These are phyloP conservation scores for Sclerospora graminicola DNA, from an alignment of 352 stramenopile species.

Conservation along the genomic window DNA sequence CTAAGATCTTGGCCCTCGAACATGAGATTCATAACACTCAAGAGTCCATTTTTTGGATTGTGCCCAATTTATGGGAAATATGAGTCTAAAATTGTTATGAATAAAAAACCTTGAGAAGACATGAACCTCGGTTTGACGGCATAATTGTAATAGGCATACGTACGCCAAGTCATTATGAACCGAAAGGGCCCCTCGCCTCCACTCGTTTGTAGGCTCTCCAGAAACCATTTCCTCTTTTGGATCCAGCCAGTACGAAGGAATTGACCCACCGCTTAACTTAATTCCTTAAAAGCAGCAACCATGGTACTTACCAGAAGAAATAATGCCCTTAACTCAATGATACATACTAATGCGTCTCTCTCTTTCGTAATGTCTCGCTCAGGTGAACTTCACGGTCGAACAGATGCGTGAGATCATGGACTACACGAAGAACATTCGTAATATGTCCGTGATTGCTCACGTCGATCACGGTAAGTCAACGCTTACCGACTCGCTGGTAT, in stretches of 20 bases:
- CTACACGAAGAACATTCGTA: conserved; percentile 99
- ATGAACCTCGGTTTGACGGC: conserved; percentile 31
- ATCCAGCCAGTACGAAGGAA: conserved; percentile 25
- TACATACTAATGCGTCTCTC: not conserved
- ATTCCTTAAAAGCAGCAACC: conserved; percentile 35
- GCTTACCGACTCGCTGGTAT: conserved; percentile 97
- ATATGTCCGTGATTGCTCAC: conserved; percentile 99
- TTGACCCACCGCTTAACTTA: conserved; percentile 14
- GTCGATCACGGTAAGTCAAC: conserved; percentile 99
- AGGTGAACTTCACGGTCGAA: conserved; percentile 99
- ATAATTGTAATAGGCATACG: conserved; percentile 31
- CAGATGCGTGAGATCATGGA: conserved; percentile 98
- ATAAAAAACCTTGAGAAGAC: conserved; percentile 25
- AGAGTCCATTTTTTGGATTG: not conserved
- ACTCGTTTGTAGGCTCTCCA: conserved; percentile 36
- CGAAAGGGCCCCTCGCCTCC: conserved; percentile 34
- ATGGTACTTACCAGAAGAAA: conserved; percentile 22
- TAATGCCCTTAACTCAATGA: not conserved
- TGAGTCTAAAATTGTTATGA: not conserved
- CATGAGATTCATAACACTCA: too few species aligned
- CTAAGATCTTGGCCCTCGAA: too few species aligned
- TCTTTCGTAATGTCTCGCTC: not conserved
- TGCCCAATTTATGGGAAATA: conserved; percentile 2
- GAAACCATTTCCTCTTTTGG: conserved; percentile 67
- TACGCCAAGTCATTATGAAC: not conserved